Percentiles rank a stretch among this genome's conserved stretches.
Conservation (phyloP, 2,329 filamentous ascomycete genomes). For the Orbilia oligospora region DNA sequence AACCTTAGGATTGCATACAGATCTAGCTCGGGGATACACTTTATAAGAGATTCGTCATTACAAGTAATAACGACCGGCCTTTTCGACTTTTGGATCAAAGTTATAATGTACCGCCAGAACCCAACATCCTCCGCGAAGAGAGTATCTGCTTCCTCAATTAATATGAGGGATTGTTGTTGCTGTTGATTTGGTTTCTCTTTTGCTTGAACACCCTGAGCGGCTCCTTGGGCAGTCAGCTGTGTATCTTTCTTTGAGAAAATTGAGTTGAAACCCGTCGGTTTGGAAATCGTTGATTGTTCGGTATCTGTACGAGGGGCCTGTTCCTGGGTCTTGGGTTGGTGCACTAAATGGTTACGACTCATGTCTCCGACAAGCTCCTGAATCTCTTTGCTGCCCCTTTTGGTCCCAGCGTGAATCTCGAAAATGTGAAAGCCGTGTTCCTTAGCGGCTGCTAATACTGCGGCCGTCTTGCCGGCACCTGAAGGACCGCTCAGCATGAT, state of each 20-base stretch:
- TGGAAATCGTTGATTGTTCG: conserved; percentile 65
- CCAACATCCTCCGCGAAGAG: conserved; percentile 96
- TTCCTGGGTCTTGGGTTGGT: conserved; percentile 67
- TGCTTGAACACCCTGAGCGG: conserved; percentile 30
- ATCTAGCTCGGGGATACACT: conserved; percentile 78
- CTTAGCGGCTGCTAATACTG: conserved; percentile 90
- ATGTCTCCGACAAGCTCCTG: conserved; percentile 95
- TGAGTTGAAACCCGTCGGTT: conserved; percentile 73
- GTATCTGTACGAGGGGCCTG: conserved; percentile 62
- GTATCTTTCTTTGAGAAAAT: conserved; percentile 79
- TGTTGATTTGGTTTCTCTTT: conserved; percentile 64
- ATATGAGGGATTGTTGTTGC: conserved; percentile 95
- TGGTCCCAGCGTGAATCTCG: conserved; percentile 87
- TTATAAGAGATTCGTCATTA: conserved; percentile 82
- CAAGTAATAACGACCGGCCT: conserved; percentile 95
- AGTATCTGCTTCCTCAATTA: conserved; percentile 93
- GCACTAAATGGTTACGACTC: conserved; percentile 93
- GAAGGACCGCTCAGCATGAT: conserved; percentile 90
- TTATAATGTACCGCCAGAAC: conserved; percentile 88
- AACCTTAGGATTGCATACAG: conserved; percentile 89
- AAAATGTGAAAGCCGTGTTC: conserved; percentile 95
- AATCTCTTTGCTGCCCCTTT: conserved; percentile 89
- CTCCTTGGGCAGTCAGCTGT: conserved; percentile 62
- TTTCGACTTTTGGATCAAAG: conserved; percentile 85
- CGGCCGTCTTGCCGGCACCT: conserved; percentile 93